Percentiles rank a stretch among this genome's conserved stretches.
Evolutionary conservation across 148 eudicot species (phyloP).

Genomic region (Heliosperma pusillum): DNA sequence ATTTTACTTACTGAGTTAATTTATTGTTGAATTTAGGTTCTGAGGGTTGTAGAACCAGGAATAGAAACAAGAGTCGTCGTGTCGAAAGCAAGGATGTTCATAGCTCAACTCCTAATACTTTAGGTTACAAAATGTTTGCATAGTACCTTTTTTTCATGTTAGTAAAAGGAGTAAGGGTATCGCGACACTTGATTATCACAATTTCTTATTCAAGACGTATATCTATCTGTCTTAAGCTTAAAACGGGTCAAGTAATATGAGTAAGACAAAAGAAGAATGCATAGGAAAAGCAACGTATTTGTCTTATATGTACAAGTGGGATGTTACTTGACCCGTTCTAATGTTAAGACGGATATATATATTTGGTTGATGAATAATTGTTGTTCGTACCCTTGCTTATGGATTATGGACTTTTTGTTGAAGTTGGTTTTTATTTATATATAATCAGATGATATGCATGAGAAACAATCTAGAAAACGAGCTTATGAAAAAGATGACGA

Average conservation of each 20-base stretch:
- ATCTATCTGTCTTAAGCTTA: too few relatives aligned
- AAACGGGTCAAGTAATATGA: too few relatives aligned
- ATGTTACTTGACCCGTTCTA: too few relatives aligned
- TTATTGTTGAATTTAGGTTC: not conserved
- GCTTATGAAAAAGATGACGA: conserved; percentile 17
- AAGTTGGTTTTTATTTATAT: conserved; percentile 4
- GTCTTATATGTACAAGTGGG: too few relatives aligned
- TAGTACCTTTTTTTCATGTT: not conserved
- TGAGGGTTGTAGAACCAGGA: conserved; percentile 8
- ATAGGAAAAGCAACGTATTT: too few relatives aligned
- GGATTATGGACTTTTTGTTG: not conserved
- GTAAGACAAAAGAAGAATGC: too few relatives aligned
- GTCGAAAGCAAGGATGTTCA: conserved; percentile 8
- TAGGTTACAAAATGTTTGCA: conserved; percentile 20
- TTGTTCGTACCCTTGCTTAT: not conserved
- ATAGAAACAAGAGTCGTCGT: conserved; percentile 21
- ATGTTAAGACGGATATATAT: too few relatives aligned
- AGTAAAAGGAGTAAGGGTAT: not conserved
- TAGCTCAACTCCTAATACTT: conserved; percentile 2
- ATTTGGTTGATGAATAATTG: too few relatives aligned
- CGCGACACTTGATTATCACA: not conserved
- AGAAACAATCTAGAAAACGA: conserved; percentile 15
- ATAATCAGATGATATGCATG: conserved; percentile 20
- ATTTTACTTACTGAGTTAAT: not conserved
- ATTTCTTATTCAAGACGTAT: too few relatives aligned